Base-by-base conservation (phyloP, 805 yeast species). In the Candida adriatica region DNA sequence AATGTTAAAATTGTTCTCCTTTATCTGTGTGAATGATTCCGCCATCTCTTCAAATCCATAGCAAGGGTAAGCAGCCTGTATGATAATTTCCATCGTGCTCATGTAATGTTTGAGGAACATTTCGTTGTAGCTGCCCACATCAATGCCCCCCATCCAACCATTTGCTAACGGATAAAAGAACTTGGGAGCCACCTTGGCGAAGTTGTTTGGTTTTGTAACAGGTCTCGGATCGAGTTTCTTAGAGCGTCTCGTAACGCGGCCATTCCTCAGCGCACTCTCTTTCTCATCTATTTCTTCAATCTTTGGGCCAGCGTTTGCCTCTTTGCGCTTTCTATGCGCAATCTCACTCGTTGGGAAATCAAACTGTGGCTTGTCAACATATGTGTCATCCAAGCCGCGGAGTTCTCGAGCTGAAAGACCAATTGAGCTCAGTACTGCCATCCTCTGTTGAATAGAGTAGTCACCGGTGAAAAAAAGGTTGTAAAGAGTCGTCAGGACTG, bases 341-440 rank as follows among this genome's bases (percentile, higher is more conserved):
- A 59, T 38, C 35, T 56, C 46, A 15, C 28, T 42, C 0, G 64
- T 55, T 3, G 64, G 62, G 38, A 61, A 61, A 27, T 48, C 56
- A 28, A 45, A 47, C 17, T 43, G 19, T 1, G 64, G 65, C 29
- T 68, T 64, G 8, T 59, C 53, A 2, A 66, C 53, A n/a, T 64
- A 65, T 0, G 51, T 62, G 49, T 79, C 90, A 5, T 67, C 64
- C 18, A 64, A 53, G 0, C 87, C 90, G 26, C 80, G 61, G 8
- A 87, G 61, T 41, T 82, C 86, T 38, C 95, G 57, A 0, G 87
- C 85, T 3, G 83, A 72, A 16, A 87, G 57, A 0, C 88, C 79
- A 9, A 85, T 49, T 1, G 83, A 60, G 5, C 88, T 73, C 13
- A 92, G 54, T 7, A 88, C 62, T 18, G 72, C 58, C 58, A 88